These are phyloP conservation scores for Acanthamoeba triangularis DNA, from an alignment of 208 protist species.

Conservation along the genomic window DNA sequence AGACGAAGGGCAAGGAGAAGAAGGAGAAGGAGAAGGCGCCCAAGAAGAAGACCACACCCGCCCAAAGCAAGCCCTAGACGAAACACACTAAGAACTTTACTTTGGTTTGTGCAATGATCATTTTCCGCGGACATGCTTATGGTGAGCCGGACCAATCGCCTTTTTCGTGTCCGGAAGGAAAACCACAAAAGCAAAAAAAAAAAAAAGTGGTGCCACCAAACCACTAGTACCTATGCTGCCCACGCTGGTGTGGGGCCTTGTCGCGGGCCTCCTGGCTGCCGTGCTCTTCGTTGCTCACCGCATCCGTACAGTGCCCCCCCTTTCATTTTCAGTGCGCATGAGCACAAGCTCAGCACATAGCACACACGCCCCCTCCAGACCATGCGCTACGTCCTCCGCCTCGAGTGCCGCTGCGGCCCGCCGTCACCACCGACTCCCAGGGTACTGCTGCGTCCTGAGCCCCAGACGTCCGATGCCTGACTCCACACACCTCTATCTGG, in stretches of 20 bases:
- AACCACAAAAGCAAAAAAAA: no score
- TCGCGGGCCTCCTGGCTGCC: neutral
- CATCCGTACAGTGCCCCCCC: neutral
- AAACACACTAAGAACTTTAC: no score
- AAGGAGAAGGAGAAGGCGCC: conserved; percentile 29
- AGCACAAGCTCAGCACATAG: neutral
- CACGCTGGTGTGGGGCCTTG: neutral
- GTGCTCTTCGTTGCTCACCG: neutral
- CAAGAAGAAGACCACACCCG: neutral
- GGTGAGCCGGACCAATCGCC: no score
- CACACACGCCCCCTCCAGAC: neutral
- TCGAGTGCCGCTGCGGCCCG: neutral
- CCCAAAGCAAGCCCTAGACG: neutral
- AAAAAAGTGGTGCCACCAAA: no score
- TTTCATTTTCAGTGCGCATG: neutral
- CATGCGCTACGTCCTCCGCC: neutral
- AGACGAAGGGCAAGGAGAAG: neutral
- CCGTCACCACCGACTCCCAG: neutral
- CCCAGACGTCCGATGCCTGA: neutral
- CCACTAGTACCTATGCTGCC: no score
- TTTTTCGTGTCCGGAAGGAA: no score
- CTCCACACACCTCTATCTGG: neutral
- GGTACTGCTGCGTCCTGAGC: neutral
- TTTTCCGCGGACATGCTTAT: no score
- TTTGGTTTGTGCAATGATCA: no score